Conservation (phyloP, 2,329 filamentous ascomycete genomes). For the Blastomyces gilchristii region DNA sequence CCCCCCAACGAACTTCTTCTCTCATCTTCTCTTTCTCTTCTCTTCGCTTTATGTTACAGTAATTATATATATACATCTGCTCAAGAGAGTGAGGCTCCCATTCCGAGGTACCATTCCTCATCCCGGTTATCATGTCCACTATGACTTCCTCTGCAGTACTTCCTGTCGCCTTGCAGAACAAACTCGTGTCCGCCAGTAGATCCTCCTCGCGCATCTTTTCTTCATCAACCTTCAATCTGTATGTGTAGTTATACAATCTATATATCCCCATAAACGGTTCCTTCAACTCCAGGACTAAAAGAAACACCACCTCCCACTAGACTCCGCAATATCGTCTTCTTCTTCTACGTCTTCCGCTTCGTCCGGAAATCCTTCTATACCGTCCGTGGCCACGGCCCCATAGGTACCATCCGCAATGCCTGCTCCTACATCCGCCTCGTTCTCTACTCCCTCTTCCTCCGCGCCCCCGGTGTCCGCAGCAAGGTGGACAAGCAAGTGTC, state of each 20-base stretch:
- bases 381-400: conserved; percentile 74
- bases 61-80: neutral
- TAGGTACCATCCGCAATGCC: conserved; percentile 65
- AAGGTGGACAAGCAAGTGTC: conserved; percentile 77
- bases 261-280: neutral
- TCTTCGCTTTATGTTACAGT: neutral
- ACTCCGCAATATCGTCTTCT: conserved; percentile 76
- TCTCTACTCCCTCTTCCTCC: conserved; percentile 76
- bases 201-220: conserved; percentile 22
- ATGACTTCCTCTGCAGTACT: conserved; percentile 33
- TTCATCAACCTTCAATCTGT: conserved; percentile 36
- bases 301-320: conserved; percentile 35
- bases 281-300: neutral
- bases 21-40: neutral
- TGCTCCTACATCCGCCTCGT: conserved; percentile 63
- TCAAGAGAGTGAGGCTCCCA: neutral
- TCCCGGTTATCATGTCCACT: conserved; percentile 10
- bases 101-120: conserved; percentile 7
- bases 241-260: conserved; percentile 18
- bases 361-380: conserved; percentile 71
- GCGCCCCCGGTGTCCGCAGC: conserved; percentile 72
- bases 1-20: no score
- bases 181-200: conserved; percentile 31
- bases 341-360: conserved; percentile 78
- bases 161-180: conserved; percentile 37